Evolutionary conservation across 306 rosid genomes (phyloP), one percentile per base, ranked within the genome.

Genomic region (Prunus persica): DNA sequence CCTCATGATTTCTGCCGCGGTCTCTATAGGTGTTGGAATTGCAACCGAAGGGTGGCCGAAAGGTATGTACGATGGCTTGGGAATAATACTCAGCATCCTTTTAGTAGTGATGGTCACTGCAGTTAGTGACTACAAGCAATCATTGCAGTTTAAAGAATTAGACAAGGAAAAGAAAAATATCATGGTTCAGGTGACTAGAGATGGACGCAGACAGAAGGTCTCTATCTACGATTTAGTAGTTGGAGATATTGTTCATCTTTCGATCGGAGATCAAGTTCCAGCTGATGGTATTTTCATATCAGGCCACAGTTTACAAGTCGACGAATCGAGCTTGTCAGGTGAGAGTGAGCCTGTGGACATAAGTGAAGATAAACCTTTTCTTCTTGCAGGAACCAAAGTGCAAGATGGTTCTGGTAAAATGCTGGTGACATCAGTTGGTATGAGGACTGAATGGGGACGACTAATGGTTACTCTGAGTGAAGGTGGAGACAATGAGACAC

Each of bases 371-470:
- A 84, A 70, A 61, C 98, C 97, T 30, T 95, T 86, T 81, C 84
- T 95, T 65, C 85, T 95, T 19, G 73, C 87, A 0, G 98, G 98
- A 22, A 95, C 97, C 55, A 86, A 88, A 61, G 97, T 92, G 49
- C 96, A 90, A 86, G 96, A 89, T 65, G 98, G 97, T 27, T 88
- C 91, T 76, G 97, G 91, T 25, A 95, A 88, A 83, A 92, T 95
- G 97, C 80, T 92, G 2, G 91, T 92, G 55, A 84, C 93, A 32
- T 76, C 92, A 13, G 98, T 95, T 73, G 97, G 98, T 2, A 91
- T 87, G 97, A 89, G 86, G 73, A 95, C 97, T n/a, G 97, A 95
- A 89, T 95, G 98, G 98, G 97, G 97, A 79, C 82, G 91, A 74
- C 81, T 95, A 73, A 95, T 95, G 97, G 93, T 74, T 25, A 84